A percentile compares a stretch with the other conserved stretches of the same genome.
phyloP scores from a whole-genome alignment of 371 early-diverging fungal genomes.

The Globomyces sp. region DNA sequence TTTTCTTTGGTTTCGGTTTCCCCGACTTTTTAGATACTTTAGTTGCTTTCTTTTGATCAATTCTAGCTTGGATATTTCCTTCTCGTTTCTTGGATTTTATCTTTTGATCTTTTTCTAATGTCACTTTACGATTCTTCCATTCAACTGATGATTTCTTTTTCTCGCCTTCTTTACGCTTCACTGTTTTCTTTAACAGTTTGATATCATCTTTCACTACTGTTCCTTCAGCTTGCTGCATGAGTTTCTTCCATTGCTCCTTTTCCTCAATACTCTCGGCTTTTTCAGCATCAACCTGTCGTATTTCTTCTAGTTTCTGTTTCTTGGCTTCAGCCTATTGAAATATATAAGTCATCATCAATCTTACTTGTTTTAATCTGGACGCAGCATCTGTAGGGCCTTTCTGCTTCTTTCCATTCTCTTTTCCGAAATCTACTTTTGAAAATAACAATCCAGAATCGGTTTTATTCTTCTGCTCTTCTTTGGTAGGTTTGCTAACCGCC shows the following conservation, averaged over 20 bases:
- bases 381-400: constrained; percentile 71
- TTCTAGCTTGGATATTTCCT: constrained; percentile 71
- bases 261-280: constrained; percentile 72
- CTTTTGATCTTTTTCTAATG: constrained; percentile 62
- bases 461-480: neutral
- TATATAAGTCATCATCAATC: too few species aligned
- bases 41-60: constrained; percentile 66
- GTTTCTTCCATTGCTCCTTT: constrained; percentile 78
- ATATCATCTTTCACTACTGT: constrained; percentile 89
- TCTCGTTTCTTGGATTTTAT: constrained; percentile 68
- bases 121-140: constrained; percentile 78
- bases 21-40: constrained; percentile 58
- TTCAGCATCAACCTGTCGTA: constrained; percentile 64
- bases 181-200: constrained; percentile 83
- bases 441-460: constrained; percentile 51
- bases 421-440: constrained; percentile 70
- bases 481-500: neutral
- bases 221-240: constrained; percentile 76
- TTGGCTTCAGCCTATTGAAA: constrained; percentile 62
- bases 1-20: constrained; percentile 18
- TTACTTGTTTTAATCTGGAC: constrained; percentile 68
- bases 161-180: constrained; percentile 77
- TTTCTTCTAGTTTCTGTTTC: constrained; percentile 71
- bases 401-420: constrained; percentile 67
- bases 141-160: constrained; percentile 81